Conservation (phyloP, 139 green algal genomes). For the Micractinium conductrix region DNA sequence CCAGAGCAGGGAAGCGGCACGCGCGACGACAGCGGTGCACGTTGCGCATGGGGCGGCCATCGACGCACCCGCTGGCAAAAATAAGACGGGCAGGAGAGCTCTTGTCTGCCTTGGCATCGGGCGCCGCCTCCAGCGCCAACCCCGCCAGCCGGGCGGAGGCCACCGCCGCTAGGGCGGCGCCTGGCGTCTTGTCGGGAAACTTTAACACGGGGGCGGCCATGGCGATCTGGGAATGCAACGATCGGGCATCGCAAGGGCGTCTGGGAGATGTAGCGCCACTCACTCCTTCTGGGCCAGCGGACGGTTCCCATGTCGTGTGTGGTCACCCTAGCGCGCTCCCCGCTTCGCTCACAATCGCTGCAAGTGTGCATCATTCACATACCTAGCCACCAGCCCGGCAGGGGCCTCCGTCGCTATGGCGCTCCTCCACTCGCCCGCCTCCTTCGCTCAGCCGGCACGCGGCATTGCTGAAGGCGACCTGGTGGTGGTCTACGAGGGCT, state of each 20-base stretch:
- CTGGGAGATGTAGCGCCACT: too few species aligned
- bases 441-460: not conserved
- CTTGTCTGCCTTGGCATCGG: slow-evolving; percentile 55
- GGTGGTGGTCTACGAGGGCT: slow-evolving; percentile 87
- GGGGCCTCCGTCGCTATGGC: too few species aligned
- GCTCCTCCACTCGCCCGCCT: too few species aligned
- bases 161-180: slow-evolving; percentile 19
- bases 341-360: too few species aligned
- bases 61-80: slow-evolving; percentile 63
- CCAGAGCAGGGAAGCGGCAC: not conserved
- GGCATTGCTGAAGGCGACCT: slow-evolving; percentile 65
- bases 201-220: not conserved
- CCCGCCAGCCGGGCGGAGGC: slow-evolving; percentile 48
- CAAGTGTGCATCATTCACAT: too few species aligned
- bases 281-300: too few species aligned
- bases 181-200: slow-evolving; percentile 24
- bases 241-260: too few species aligned
- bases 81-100: slow-evolving; percentile 59
- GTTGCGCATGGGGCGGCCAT: not conserved
- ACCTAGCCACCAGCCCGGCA: too few species aligned
- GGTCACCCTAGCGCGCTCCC: too few species aligned
- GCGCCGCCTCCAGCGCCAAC: slow-evolving; percentile 30
- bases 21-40: not conserved
- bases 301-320: too few species aligned
- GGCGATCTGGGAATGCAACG: too few species aligned